A percentile compares a stretch with the other conserved stretches of the same genome.
phyloP scores from a whole-genome alignment of 805 yeast species.

The Wickerhamomyces queroliae region DNA sequence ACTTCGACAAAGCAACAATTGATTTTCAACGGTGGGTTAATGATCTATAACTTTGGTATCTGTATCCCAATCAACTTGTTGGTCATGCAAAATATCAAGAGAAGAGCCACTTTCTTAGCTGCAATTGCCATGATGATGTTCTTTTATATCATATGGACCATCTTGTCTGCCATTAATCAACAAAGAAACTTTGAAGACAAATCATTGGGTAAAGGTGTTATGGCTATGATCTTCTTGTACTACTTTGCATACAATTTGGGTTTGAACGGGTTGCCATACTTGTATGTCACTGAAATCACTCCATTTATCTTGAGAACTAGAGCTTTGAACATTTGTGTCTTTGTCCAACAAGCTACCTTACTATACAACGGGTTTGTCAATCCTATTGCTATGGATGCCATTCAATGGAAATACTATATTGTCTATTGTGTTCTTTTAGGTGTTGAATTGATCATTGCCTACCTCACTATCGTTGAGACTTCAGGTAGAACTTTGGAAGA shows the following conservation, averaged over 20 bases:
- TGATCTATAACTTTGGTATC: slow-evolving; percentile 37
- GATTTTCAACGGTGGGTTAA: slow-evolving; percentile 44
- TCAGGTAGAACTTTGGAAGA: slow-evolving; percentile 29
- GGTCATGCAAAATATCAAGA: slow-evolving; percentile 25
- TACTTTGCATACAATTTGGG: slow-evolving; percentile 36
- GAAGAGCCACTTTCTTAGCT: slow-evolving; percentile 31
- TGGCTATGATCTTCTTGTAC: slow-evolving; percentile 46
- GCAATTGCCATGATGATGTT: slow-evolving; percentile 32
- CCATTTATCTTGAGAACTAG: slow-evolving; percentile 28
- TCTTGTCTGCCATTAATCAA: slow-evolving; percentile 40
- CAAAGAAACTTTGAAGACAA: slow-evolving; percentile 35
- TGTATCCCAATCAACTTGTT: slow-evolving; percentile 26
- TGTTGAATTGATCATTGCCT: slow-evolving; percentile 23
- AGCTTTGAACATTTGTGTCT: slow-evolving; percentile 20
- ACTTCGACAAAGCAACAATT: slow-evolving; percentile 39
- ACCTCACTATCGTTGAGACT: slow-evolving; percentile 27
- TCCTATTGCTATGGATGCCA: slow-evolving; percentile 29
- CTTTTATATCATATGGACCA: slow-evolving; percentile 37
- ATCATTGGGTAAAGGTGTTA: slow-evolving; percentile 37
- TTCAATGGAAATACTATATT: slow-evolving; percentile 30
- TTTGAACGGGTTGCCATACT: slow-evolving; percentile 38
- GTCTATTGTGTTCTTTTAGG: slow-evolving; percentile 25
- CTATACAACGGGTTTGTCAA: slow-evolving; percentile 28
- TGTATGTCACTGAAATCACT: slow-evolving; percentile 38
- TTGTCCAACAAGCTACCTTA: slow-evolving; percentile 18